phyloP scores from a whole-genome alignment of 2,329 filamentous ascomycete species.

The Endocalyx cinctus region DNA sequence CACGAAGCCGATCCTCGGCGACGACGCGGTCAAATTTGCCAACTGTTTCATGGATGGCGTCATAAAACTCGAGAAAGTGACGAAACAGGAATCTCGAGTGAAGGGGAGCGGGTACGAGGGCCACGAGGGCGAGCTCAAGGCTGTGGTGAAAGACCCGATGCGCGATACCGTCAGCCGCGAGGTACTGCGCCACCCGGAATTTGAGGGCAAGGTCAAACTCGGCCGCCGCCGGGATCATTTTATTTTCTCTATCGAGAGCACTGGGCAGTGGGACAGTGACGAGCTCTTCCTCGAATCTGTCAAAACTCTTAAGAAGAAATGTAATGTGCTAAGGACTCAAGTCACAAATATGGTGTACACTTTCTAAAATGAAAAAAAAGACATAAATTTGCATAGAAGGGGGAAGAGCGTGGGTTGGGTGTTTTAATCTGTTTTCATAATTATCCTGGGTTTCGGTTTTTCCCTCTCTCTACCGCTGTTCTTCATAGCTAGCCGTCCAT shows the following conservation, averaged over 20 bases:
- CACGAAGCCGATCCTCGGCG: slow-evolving; percentile 73
- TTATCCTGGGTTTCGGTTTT: no score
- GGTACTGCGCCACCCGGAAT: slow-evolving; percentile 85
- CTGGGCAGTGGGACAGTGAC: slow-evolving; percentile 91
- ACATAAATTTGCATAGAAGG: no score
- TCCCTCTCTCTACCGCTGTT: no score
- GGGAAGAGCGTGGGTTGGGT: no score
- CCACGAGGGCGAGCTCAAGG: slow-evolving; percentile 76
- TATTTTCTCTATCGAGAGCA: slow-evolving; percentile 93
- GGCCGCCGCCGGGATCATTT: slow-evolving; percentile 91
- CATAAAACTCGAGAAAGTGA: slow-evolving; percentile 72
- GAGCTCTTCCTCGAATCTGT: slow-evolving; percentile 89
- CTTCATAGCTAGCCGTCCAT: no score
- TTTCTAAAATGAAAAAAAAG: no score
- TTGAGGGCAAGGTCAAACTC: slow-evolving; percentile 91
- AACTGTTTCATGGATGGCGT: slow-evolving; percentile 87
- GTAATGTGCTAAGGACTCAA: slow-evolving; percentile 65
- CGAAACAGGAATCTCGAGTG: slow-evolving; percentile 57
- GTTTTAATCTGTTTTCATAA: no score
- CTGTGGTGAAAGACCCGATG: slow-evolving; percentile 83
- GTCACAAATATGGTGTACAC: slow-evolving; percentile 65
- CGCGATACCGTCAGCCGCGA: slow-evolving; percentile 94
- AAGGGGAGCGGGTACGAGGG: slow-evolving; percentile 64
- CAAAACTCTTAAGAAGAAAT: slow-evolving; percentile 81
- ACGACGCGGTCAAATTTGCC: slow-evolving; percentile 83